phyloP scores from a whole-genome alignment of 2,329 filamentous ascomycete genomes.

The Aureobasidium sp. region DNA sequence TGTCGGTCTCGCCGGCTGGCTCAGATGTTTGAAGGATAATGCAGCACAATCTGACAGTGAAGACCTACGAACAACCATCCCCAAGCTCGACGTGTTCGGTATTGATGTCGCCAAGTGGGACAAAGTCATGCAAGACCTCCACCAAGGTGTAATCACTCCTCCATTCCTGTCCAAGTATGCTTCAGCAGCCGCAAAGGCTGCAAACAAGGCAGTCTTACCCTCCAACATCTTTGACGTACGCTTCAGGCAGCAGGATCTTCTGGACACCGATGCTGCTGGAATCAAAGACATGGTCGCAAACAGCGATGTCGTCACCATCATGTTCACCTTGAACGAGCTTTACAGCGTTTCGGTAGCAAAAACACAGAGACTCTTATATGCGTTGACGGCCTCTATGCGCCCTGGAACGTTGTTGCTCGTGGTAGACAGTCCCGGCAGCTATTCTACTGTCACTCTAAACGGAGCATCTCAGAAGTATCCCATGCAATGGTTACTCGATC shows the following conservation, averaged over 20 bases:
- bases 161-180: constrained; percentile 42
- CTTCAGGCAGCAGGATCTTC: constrained; percentile 47
- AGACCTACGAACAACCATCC: neutral
- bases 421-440: constrained; percentile 88
- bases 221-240: constrained; percentile 29
- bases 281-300: constrained; percentile 29
- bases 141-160: constrained; percentile 48
- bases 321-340: constrained; percentile 95
- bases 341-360: constrained; percentile 70
- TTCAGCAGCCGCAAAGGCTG: constrained; percentile 37
- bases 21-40: constrained; percentile 26
- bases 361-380: constrained; percentile 69
- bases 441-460: constrained; percentile 68
- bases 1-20: constrained; percentile 52
- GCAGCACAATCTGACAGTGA: neutral
- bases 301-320: constrained; percentile 60
- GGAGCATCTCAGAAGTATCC: constrained; percentile 62
- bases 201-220: constrained; percentile 34
- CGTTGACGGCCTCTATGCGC: constrained; percentile 53
- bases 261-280: constrained; percentile 34
- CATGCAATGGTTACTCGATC: constrained; percentile 88
- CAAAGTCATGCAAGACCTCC: constrained; percentile 53
- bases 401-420: constrained; percentile 67
- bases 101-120: constrained; percentile 80
- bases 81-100: constrained; percentile 48